phyloP scores from a whole-genome alignment of 192 early-diverging fungal genomes.

The Coemansia sp. region DNA sequence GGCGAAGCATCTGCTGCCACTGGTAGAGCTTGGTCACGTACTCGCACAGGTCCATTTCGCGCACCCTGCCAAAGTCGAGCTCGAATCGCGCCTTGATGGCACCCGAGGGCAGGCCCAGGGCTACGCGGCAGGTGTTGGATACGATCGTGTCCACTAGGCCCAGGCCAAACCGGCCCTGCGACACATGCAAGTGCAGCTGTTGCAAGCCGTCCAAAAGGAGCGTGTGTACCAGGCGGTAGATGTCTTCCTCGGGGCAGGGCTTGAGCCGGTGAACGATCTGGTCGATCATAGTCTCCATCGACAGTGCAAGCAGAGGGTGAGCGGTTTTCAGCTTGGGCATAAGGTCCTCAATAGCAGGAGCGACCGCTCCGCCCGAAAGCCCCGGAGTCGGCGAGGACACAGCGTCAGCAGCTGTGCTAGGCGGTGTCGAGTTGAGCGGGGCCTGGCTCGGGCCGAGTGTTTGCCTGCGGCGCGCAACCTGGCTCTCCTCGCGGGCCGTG shows the following conservation, averaged over 20 bases:
- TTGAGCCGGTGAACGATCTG: constrained; percentile 94
- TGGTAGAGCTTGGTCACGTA: constrained; percentile 83
- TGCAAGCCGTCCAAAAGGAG: constrained; percentile 88
- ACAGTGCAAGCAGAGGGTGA: constrained; percentile 86
- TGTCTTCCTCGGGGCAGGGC: constrained; percentile 94
- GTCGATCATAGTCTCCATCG: constrained; percentile 99
- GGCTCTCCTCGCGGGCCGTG: constrained; percentile 86
- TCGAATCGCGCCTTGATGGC: constrained; percentile 71
- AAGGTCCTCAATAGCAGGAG: constrained; percentile 80
- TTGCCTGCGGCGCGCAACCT: constrained; percentile 58
- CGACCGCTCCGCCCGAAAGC: constrained; percentile 4
- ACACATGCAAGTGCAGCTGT: constrained; percentile 50
- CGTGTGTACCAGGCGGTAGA: constrained; percentile 92
- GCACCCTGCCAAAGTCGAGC: constrained; percentile 86
- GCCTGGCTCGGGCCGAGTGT: constrained; percentile 1
- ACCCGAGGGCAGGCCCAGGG: constrained; percentile 79
- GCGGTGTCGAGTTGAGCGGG: not conserved
- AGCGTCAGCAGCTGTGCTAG: not conserved
- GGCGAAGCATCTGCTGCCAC: constrained; percentile 94
- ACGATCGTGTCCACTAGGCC: constrained; percentile 36
- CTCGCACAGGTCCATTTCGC: constrained; percentile 73
- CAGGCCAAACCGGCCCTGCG: constrained; percentile 22
- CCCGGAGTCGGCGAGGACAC: not conserved
- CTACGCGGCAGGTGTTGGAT: constrained; percentile 79
- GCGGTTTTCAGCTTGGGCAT: constrained; percentile 94